Percentiles rank a stretch among this genome's conserved stretches.
Conservation (phyloP, 768 basidiomycete genomes). For the Boletus vermiculosoides region DNA sequence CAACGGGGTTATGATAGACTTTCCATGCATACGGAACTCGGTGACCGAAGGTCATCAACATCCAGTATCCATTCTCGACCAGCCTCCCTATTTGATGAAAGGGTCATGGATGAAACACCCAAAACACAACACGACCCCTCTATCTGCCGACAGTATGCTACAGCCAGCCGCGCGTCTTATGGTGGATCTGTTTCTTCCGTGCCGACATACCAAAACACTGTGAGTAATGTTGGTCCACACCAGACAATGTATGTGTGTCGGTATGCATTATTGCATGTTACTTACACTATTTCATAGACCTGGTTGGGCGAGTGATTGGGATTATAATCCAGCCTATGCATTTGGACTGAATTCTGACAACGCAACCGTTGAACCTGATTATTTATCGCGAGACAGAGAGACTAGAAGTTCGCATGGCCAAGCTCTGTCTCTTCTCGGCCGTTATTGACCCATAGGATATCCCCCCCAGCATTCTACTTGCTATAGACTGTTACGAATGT, state of each 20-base stretch:
- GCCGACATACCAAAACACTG: slow-evolving; percentile 1
- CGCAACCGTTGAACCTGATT: slow-evolving; percentile 1
- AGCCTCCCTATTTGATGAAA: slow-evolving; percentile 7
- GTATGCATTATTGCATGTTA: background rate
- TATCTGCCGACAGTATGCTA: slow-evolving; percentile 1
- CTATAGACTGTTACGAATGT: slow-evolving; percentile 2
- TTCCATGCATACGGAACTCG: slow-evolving; percentile 2
- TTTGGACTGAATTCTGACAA: slow-evolving; percentile 9
- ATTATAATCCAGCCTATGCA: slow-evolving; percentile 7
- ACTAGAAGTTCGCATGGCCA: slow-evolving; percentile 5
- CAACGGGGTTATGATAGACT: slow-evolving; percentile 14
- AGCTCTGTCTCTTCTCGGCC: slow-evolving; percentile 11
- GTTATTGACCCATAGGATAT: slow-evolving; percentile 12
- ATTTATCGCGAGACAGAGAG: slow-evolving; percentile 2
- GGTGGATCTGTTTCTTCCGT: slow-evolving; percentile 1
- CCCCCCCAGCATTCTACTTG: background rate
- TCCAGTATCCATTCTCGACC: slow-evolving; percentile 13
- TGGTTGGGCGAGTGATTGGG: slow-evolving; percentile 24
- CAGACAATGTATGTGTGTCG: slow-evolving; percentile 14
- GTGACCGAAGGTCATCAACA: slow-evolving; percentile 11
- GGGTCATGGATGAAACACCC: slow-evolving; percentile 3
- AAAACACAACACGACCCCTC: background rate
- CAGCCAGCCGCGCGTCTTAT: background rate
- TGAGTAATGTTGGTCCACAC: background rate
- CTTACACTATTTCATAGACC: slow-evolving; percentile 4